phyloP scores from a whole-genome alignment of 2,329 filamentous ascomycete species.

The Lecanicillium sp. region DNA sequence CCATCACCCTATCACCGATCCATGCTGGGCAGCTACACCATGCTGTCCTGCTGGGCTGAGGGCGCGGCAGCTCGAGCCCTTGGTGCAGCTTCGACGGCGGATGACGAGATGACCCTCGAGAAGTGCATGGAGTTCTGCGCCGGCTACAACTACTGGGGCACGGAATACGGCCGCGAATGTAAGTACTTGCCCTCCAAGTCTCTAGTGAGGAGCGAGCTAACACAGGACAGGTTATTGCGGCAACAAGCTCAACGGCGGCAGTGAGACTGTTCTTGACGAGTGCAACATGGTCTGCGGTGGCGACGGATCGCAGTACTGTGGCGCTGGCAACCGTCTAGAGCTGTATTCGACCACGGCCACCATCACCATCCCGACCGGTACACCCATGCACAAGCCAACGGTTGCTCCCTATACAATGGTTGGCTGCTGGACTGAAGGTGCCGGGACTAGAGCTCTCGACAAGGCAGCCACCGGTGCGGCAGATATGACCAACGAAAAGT shows the following conservation, averaged over 20 bases:
- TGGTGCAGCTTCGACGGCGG: constrained; percentile 28
- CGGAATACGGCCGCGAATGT: constrained; percentile 46
- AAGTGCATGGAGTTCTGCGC: constrained; percentile 38
- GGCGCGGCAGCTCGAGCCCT: constrained; percentile 36
- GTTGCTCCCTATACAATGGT: constrained; percentile 23
- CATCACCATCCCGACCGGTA: constrained; percentile 15
- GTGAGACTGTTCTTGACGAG: constrained; percentile 19
- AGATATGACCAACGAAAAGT: constrained; percentile 26
- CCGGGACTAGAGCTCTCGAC: constrained; percentile 25
- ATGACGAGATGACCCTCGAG: constrained; percentile 43
- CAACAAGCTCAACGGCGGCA: constrained; percentile 26
- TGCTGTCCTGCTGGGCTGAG: constrained; percentile 43
- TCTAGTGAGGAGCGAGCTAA: constrained; percentile 3
- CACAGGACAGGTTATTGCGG: constrained; percentile 35
- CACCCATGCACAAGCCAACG: constrained; percentile 20
- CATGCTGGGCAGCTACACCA: constrained; percentile 33
- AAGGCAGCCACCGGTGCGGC: constrained; percentile 15
- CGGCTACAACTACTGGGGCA: constrained; percentile 39
- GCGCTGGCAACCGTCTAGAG: constrained; percentile 34
- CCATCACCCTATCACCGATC: constrained; percentile 24
- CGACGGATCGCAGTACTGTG: constrained; percentile 32
- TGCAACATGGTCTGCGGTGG: constrained; percentile 34
- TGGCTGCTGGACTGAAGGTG: constrained; percentile 33
- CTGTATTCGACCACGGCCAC: constrained; percentile 33
- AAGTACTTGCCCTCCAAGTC: constrained; percentile 12